Percentiles rank a stretch among this genome's conserved stretches.
These are phyloP conservation scores for Syncephalis plumigaleata DNA, from an alignment of 371 early-diverging fungal genomes.

Conservation along the genomic window DNA sequence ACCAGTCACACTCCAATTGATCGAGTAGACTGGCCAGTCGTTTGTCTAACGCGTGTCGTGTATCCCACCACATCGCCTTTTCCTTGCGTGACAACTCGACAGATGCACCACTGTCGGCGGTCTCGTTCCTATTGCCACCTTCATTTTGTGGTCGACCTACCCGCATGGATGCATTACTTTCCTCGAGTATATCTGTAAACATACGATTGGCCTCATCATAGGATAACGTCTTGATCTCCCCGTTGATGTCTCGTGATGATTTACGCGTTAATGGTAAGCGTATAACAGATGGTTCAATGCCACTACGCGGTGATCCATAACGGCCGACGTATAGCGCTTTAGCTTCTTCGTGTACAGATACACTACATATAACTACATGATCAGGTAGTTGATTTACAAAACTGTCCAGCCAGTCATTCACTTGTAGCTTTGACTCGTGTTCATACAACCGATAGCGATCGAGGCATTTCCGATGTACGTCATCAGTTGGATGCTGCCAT, in stretches of 20 bases:
- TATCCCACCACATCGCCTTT: constrained; percentile 64
- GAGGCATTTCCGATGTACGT: no score
- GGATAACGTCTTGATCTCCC: constrained; percentile 11
- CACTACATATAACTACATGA: constrained; percentile 7
- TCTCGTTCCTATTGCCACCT: constrained; percentile 31
- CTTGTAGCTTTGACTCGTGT: no score
- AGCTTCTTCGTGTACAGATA: constrained; percentile 45
- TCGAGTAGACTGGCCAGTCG: constrained; percentile 35
- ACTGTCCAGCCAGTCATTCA: no score
- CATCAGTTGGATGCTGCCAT: no score
- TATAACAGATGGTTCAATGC: constrained; percentile 30
- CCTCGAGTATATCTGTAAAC: no score
- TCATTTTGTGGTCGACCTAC: constrained; percentile 20
- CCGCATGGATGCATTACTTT: no score
- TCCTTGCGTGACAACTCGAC: constrained; percentile 28
- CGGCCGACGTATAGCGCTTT: constrained; percentile 47
- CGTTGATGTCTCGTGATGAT: constrained; percentile 21
- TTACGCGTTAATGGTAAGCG: constrained; percentile 53
- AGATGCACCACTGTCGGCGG: no score
- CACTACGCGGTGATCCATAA: constrained; percentile 12
- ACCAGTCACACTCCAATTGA: constrained; percentile 37
- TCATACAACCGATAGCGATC: no score
- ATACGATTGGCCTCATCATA: constrained; percentile 8
- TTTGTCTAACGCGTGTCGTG: constrained; percentile 41
- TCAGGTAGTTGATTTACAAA: no score